Evolutionary conservation across 2,329 filamentous ascomycete species (phyloP).

Genomic region (Trichoderma hamatum): DNA sequence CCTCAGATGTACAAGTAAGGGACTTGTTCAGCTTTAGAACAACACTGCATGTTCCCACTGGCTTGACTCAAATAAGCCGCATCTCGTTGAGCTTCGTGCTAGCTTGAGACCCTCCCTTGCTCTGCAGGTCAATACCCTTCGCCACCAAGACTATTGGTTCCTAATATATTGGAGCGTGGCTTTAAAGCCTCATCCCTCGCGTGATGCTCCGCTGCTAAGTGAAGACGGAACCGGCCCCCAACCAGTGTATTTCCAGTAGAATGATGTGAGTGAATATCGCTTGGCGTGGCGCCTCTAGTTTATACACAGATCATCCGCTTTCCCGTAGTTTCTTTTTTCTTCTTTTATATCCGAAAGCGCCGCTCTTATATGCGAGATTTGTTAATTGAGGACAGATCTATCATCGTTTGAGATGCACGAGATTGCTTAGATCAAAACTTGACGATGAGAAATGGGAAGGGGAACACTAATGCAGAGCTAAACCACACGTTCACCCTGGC

Average conservation of each 20-base stretch:
- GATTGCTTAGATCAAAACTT: neutral
- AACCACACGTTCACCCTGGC: neutral
- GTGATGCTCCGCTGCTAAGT: neutral
- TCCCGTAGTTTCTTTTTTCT: neutral
- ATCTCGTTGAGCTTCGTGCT: neutral
- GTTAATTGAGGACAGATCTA: neutral
- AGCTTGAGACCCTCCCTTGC: neutral
- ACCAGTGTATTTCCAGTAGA: neutral
- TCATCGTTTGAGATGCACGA: neutral
- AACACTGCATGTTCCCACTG: neutral
- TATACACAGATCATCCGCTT: neutral
- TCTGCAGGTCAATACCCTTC: neutral
- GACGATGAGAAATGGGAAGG: neutral
- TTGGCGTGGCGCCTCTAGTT: conserved; percentile 1
- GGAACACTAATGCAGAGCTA: conserved; percentile 14
- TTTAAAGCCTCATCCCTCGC: neutral
- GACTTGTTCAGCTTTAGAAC: neutral
- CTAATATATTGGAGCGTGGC: neutral
- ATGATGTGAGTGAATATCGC: neutral
- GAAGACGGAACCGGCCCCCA: conserved; percentile 11
- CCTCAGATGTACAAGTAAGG: neutral
- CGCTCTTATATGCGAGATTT: neutral
- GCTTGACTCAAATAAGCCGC: neutral
- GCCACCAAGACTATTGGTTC: conserved; percentile 14
- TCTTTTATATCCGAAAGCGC: conserved; percentile 14